A percentile compares a stretch with the other conserved stretches of the same genome.
Evolutionary conservation across 1,284 basidiomycete species (phyloP).

Genomic region (Rhodotorula sp.): DNA sequence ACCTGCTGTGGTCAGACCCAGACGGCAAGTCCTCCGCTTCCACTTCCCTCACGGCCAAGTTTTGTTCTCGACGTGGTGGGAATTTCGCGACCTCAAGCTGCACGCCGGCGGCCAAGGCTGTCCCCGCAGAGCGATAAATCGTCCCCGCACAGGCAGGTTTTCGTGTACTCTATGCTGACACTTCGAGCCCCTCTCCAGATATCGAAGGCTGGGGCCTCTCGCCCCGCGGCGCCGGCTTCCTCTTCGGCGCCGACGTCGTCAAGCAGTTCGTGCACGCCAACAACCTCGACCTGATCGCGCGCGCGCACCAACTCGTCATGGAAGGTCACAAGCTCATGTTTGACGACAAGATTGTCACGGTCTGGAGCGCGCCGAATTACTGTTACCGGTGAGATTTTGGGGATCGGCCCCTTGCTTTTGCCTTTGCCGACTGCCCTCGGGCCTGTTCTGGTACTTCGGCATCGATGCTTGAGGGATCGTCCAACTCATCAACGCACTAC

Average conservation of each 20-base stretch:
- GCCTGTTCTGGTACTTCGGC: neutral
- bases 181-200: constrained; percentile 56
- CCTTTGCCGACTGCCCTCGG: neutral
- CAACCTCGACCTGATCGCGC: constrained; percentile 88
- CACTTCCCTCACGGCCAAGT: neutral
- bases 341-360: constrained; percentile 90
- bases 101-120: no score
- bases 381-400: constrained; percentile 75
- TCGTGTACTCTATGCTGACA: neutral
- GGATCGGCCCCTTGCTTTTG: neutral
- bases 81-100: no score
- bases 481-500: neutral
- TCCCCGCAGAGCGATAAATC: no score
- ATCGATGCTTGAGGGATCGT: neutral
- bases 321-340: constrained; percentile 99
- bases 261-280: constrained; percentile 87
- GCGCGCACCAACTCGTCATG: constrained; percentile 95
- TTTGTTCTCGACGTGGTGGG: no score
- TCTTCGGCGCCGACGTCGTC: constrained; percentile 92
- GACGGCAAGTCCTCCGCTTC: constrained; percentile 63
- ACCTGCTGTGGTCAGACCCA: constrained; percentile 97
- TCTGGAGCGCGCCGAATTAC: constrained; percentile 98
- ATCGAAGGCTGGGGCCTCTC: constrained; percentile 93
- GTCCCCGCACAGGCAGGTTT: no score
- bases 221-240: constrained; percentile 91